Evolutionary conservation across 176 grass and related monocot species (phyloP).

Genomic region (Triticum turgidum): DNA sequence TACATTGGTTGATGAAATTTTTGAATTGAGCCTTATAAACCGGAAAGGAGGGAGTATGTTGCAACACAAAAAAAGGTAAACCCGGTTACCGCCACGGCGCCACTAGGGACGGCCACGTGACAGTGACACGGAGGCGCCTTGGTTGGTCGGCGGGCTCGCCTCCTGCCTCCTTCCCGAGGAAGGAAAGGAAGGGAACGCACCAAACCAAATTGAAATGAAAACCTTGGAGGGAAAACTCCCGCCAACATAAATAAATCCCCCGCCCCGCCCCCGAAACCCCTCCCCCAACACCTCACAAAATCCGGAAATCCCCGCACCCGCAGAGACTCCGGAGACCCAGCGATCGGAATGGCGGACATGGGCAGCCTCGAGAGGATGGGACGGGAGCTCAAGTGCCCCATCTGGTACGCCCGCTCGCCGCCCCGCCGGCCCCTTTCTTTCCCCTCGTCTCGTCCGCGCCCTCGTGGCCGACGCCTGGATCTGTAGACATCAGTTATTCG

Average conservation of each 20-base stretch:
- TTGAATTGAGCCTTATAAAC: too few relatives aligned
- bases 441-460: neutral
- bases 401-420: slow-evolving; percentile 50
- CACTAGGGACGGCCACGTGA: too few relatives aligned
- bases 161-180: slow-evolving; percentile 28
- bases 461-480: neutral
- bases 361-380: slow-evolving; percentile 84
- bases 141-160: neutral
- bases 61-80: too few relatives aligned
- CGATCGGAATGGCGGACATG: slow-evolving; percentile 55
- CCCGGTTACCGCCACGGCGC: too few relatives aligned
- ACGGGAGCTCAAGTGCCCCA: slow-evolving; percentile 87
- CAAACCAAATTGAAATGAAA: slow-evolving; percentile 24
- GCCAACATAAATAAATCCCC: slow-evolving; percentile 24
- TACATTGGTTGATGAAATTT: too few relatives aligned
- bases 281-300: neutral
- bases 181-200: neutral
- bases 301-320: neutral
- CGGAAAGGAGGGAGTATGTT: too few relatives aligned
- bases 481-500: neutral
- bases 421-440: neutral
- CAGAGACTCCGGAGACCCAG: neutral
- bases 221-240: slow-evolving; percentile 33
- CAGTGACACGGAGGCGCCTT: too few relatives aligned
- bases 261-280: too few relatives aligned